Evolutionary conservation across 495 filamentous ascomycete species (phyloP), one percentile per base, ranked within the genome.

Genomic region (Tuber indicum): DNA sequence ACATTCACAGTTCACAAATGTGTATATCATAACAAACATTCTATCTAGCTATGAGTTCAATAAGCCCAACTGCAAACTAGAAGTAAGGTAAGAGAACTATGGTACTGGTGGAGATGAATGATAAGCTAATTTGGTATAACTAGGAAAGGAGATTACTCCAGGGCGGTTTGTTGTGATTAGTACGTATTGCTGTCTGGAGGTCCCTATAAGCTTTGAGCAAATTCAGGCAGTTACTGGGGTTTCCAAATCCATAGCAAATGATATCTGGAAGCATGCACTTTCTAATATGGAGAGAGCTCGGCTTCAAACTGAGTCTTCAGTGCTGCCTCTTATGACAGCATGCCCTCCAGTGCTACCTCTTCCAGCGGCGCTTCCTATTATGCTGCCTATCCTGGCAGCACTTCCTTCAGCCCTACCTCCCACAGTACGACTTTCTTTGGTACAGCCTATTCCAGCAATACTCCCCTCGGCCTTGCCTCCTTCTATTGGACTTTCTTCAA

Each of bases 161-260:
- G 19, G 32, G 47, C 14, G 26, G 36, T 6, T 12, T 23, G 47
- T 47, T 42, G 46, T 74, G 41, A 74, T 74, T 41, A 58, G 62
- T 16, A n/a, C 72, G n/a, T 74, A 58, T 58, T 3, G 47, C 12
- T 58, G 62, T 36, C 32, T 74, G 23, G 72, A 74, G 14, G 7
- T 58, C 14, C 47, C 72, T 74, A 36, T 74, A 39, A 62, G 72
- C 46, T 58, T 58, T 19, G 41, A 7, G n/a, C 39, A 62, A 41
- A 74, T 74, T 58, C 17, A 74, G 26, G 19, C 49, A 10, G 10
- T 62, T 39, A 74, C 72, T 21, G 72, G 46, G 41, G 47, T 62
- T 74, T 47, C 72, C 62, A 49, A 45, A 32, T 74, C 72, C 32
- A 74, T 47, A 74, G 72, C 47, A 74, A 74, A 43, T 74, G 72